Evolutionary conservation across 176 grass and related monocot genomes (phyloP).

Genomic region (Oryza glumipatula): DNA sequence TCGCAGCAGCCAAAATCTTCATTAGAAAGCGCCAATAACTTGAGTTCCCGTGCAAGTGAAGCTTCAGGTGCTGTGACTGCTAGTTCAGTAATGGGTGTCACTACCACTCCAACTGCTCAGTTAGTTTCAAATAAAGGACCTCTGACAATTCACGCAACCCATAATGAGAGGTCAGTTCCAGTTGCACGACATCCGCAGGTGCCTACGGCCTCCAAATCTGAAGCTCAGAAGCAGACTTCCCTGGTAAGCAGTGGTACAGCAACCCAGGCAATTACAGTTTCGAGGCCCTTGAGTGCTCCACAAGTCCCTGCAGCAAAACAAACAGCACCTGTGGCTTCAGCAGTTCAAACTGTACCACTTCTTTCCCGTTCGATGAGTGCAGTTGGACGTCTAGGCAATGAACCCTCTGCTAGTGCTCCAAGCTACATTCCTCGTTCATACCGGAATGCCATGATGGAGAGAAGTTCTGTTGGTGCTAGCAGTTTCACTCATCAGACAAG

Average conservation of each 20-base stretch:
- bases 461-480: conserved; percentile 45
- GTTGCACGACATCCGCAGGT: conserved; percentile 34
- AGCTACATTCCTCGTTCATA: conserved; percentile 76
- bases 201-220: conserved; percentile 47
- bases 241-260: conserved; percentile 35
- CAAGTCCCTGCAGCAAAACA: conserved; percentile 62
- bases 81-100: conserved; percentile 16
- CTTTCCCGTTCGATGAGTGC: conserved; percentile 82
- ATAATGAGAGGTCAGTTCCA: conserved; percentile 48
- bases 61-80: conserved; percentile 43
- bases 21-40: conserved; percentile 41
- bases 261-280: conserved; percentile 45
- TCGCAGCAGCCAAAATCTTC: conserved; percentile 62
- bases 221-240: conserved; percentile 48
- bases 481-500: conserved; percentile 35
- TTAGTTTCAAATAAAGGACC: conserved; percentile 49
- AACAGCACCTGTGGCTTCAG: conserved; percentile 52
- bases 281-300: conserved; percentile 77
- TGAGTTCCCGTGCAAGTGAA: conserved; percentile 31
- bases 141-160: conserved; percentile 26
- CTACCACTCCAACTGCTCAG: conserved; percentile 25
- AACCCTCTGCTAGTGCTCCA: conserved; percentile 60
- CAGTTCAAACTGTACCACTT: conserved; percentile 46
- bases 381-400: conserved; percentile 67
- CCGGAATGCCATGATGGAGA: conserved; percentile 89